phyloP scores from a whole-genome alignment of 129 eudicot species.

The Flaveria sonorensis region DNA sequence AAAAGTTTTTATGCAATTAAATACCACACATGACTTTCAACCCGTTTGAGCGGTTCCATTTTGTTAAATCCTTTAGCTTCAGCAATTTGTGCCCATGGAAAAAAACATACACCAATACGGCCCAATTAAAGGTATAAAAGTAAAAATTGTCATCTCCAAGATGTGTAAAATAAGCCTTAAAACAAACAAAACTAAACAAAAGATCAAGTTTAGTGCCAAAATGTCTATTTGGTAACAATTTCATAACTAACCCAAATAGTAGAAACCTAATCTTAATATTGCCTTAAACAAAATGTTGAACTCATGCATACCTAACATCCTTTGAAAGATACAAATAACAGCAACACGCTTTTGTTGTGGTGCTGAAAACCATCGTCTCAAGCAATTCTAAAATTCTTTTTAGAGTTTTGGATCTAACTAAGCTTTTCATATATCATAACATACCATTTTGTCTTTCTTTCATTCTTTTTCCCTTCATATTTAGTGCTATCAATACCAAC shows the following conservation, averaged over 20 bases:
- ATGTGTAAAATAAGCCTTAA: not conserved
- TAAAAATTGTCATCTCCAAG: not conserved
- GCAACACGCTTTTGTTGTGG: constrained; percentile 1
- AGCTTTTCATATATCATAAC: not conserved
- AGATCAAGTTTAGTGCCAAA: not conserved
- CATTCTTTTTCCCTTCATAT: not conserved
- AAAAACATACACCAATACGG: not conserved
- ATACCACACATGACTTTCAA: not conserved
- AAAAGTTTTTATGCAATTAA: not conserved
- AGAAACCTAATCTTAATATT: not conserved
- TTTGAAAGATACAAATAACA: not conserved
- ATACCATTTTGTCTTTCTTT: not conserved
- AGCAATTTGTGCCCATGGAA: not conserved
- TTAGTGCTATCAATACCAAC: not conserved
- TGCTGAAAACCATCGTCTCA: not conserved
- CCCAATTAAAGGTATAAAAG: not conserved
- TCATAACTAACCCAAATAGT: not conserved
- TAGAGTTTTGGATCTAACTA: no score
- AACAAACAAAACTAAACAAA: constrained; percentile 8
- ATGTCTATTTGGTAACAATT: not conserved
- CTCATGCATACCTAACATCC: not conserved
- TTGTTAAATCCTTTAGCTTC: not conserved
- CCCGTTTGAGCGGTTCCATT: not conserved
- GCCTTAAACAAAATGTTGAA: not conserved
- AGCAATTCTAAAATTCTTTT: not conserved